phyloP scores from a whole-genome alignment of 1,284 basidiomycete species.

The Austroboletus sp. region DNA sequence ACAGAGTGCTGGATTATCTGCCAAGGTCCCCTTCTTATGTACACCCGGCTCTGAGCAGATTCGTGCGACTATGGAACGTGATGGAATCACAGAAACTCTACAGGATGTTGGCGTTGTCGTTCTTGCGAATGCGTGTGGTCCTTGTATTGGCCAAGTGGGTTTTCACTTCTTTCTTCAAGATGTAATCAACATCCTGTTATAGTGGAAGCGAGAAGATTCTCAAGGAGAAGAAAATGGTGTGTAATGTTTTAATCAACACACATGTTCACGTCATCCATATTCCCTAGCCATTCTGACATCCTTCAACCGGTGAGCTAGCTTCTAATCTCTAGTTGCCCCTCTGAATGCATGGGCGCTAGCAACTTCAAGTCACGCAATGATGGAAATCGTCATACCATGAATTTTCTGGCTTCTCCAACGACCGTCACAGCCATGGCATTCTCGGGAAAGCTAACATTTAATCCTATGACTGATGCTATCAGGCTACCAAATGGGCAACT shows the following conservation, averaged over 20 bases:
- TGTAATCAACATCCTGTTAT: constrained; percentile 3
- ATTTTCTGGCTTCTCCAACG: constrained; percentile 96
- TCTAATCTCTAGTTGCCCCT: not conserved
- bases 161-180: constrained; percentile 4
- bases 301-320: constrained; percentile 72
- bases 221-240: constrained; percentile 87
- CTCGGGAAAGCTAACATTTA: constrained; percentile 90
- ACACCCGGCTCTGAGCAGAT: constrained; percentile 98
- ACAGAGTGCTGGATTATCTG: constrained; percentile 70
- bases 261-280: not conserved
- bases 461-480: constrained; percentile 83
- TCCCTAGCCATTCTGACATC: constrained; percentile 87
- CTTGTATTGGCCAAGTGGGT: constrained; percentile 89
- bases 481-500: constrained; percentile 63
- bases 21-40: constrained; percentile 90
- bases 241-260: constrained; percentile 14
- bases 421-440: constrained; percentile 97
- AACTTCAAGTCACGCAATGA: constrained; percentile 98
- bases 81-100: constrained; percentile 75
- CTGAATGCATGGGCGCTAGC: constrained; percentile 27
- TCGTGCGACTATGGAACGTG: constrained; percentile 94
- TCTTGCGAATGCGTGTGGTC: constrained; percentile 96
- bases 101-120: constrained; percentile 87
- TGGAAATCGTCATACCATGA: constrained; percentile 93
- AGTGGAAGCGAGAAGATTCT: constrained; percentile 93